A percentile compares a stretch with the other conserved stretches of the same genome.
Conservation (phyloP, 139 green algal species). For the Chlamydomonas schloesseri region DNA sequence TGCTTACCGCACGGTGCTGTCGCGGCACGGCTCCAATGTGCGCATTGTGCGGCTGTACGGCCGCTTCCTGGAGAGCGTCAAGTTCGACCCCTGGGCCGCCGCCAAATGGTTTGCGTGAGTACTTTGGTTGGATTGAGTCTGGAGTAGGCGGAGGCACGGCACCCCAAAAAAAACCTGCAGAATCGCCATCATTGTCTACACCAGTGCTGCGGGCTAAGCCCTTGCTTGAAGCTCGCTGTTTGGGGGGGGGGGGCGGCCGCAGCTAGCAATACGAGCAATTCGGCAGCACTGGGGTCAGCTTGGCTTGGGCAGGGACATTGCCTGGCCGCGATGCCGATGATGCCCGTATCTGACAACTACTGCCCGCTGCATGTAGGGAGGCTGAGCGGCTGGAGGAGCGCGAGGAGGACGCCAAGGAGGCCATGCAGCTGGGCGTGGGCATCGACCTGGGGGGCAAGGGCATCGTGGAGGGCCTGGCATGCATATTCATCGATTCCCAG, state of each 20-base stretch:
- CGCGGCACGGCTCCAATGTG: slow-evolving; percentile 45
- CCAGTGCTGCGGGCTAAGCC: too few species aligned
- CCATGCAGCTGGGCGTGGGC: background rate
- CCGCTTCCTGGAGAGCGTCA: slow-evolving; percentile 60
- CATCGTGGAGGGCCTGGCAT: background rate
- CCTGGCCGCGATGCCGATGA: too few species aligned
- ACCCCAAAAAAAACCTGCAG: too few species aligned
- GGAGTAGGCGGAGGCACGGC: too few species aligned
- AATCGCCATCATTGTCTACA: too few species aligned
- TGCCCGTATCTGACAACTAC: too few species aligned
- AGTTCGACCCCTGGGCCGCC: slow-evolving; percentile 54
- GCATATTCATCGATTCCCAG: slow-evolving; percentile 47
- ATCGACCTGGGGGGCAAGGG: background rate
- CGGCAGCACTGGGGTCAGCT: too few species aligned
- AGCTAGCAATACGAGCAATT: too few species aligned
- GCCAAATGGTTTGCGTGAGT: slow-evolving; percentile 49
- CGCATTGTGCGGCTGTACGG: slow-evolving; percentile 58
- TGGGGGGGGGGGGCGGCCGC: too few species aligned
- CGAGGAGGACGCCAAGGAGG: slow-evolving; percentile 7
- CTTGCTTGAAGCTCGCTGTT: too few species aligned
- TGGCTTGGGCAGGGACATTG: too few species aligned
- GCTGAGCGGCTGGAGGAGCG: slow-evolving; percentile 52
- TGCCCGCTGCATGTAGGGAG: slow-evolving; percentile 34
- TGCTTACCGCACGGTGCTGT: slow-evolving; percentile 51
- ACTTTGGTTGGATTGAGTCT: too few species aligned